Base-by-base conservation (phyloP, 2,329 filamentous ascomycete species). In the Dendrostoma leiphaemia region DNA sequence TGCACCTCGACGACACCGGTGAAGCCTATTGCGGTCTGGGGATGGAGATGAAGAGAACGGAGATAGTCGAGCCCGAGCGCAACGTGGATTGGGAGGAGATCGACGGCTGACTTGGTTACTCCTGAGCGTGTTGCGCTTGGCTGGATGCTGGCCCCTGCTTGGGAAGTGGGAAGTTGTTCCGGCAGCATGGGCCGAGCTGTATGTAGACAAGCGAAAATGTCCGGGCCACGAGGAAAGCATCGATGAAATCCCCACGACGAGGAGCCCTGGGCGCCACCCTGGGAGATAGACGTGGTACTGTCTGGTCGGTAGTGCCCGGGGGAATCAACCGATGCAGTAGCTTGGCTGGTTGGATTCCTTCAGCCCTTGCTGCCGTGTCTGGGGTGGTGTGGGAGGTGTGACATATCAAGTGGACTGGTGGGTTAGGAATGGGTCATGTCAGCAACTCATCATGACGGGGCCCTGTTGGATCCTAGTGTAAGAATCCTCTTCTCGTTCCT, bases 271-370 rank as follows among this genome's bases (percentile, higher is more conserved):
- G 26, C 15, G 29, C 29, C 35, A 37, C 28, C 46, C 23, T 46
- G 46, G 45, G 40, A 51, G 40, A 37, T 24, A 41, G n/a, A n/a
- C n/a, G n/a, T n/a, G n/a, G 47, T 40, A 38, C 38, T 45, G 47
- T 37, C 29, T 23, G 17, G n/a, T n/a, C n/a, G 41, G 17, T 38
- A 38, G 28, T 37, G 34, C 41, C 51, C 46, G 50, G 51, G 51
- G 48, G 24, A 49, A 40, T 29, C 38, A 48, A 37, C 53, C 53
- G 53, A 37, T 56, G 53, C 53, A 56, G 53, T 53, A 56, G 53
- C 19, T 35, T 44, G 23, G 48, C 43, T 43, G n/a, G n/a, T n/a
- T n/a, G n/a, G n/a, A n/a, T n/a, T n/a, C n/a, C 17, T 29, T 21
- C 53, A 51, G 48, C 48, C 35, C 35, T 48, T 41, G 21, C 34